phyloP scores from a whole-genome alignment of 73 alveolate species.

The Symbiodinium natans region DNA sequence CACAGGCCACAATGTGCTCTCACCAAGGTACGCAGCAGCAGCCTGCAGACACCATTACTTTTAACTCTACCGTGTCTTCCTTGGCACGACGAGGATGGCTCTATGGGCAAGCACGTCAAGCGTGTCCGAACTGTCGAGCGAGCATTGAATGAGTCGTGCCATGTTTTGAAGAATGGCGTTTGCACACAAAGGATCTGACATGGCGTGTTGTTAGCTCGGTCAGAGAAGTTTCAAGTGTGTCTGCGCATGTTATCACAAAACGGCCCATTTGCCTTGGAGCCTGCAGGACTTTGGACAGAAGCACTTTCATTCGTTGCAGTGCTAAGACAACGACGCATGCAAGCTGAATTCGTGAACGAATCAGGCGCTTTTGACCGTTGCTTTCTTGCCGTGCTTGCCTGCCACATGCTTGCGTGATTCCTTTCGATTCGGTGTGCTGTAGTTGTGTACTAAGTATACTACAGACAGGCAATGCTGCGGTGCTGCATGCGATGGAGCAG shows the following conservation, averaged over 20 bases:
- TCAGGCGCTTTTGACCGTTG: neutral
- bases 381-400: neutral
- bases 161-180: too few relatives aligned
- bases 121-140: too few relatives aligned
- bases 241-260: too few relatives aligned
- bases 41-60: neutral
- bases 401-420: too few relatives aligned
- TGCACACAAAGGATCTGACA: too few relatives aligned
- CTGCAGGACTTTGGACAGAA: neutral
- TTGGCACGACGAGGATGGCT: constrained; percentile 14
- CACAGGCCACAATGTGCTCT: too few relatives aligned
- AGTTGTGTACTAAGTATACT: too few relatives aligned
- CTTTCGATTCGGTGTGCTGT: too few relatives aligned
- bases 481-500: neutral
- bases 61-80: constrained; percentile 2
- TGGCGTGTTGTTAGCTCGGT: too few relatives aligned
- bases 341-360: neutral
- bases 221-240: too few relatives aligned
- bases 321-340: neutral
- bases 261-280: neutral
- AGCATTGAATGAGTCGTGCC: too few relatives aligned
- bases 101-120: neutral
- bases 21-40: neutral
- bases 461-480: neutral
- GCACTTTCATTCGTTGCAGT: neutral